phyloP scores from a whole-genome alignment of 768 basidiomycete species.

The Naganishia kalamii region DNA sequence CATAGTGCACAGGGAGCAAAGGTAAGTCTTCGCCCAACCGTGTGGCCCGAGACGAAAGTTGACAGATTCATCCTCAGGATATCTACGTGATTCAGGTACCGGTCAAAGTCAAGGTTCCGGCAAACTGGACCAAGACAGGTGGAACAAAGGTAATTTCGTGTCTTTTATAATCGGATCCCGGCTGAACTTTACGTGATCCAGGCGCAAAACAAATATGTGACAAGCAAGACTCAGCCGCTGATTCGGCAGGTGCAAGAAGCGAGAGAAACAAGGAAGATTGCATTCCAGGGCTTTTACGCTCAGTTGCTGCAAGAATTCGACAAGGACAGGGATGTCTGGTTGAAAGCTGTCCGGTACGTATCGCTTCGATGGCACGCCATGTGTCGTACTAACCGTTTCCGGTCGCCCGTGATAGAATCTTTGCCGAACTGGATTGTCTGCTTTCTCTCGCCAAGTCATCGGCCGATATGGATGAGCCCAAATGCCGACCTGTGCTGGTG shows the following conservation, averaged over 20 bases:
- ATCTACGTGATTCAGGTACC: constrained; percentile 81
- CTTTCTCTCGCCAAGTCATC: constrained; percentile 87
- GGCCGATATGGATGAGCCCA: constrained; percentile 79
- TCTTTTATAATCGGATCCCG: not conserved
- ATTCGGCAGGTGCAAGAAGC: constrained; percentile 87
- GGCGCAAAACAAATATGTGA: constrained; percentile 69
- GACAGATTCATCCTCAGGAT: constrained; percentile 54
- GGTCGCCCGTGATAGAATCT: constrained; percentile 53
- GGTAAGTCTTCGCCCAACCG: constrained; percentile 46
- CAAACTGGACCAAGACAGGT: constrained; percentile 72
- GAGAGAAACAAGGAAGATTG: constrained; percentile 72
- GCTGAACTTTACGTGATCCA: constrained; percentile 41
- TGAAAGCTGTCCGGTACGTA: constrained; percentile 40
- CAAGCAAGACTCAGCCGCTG: constrained; percentile 63
- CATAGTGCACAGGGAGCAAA: constrained; percentile 79
- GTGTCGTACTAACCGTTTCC: no score
- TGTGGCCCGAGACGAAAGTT: not conserved
- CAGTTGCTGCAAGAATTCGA: constrained; percentile 44
- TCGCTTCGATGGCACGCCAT: not conserved
- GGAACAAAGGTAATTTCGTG: constrained; percentile 63
- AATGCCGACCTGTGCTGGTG: constrained; percentile 83
- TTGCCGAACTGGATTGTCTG: constrained; percentile 94
- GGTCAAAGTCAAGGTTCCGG: constrained; percentile 60
- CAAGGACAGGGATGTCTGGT: constrained; percentile 41
- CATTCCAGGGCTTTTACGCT: constrained; percentile 71